Conservation (phyloP, 352 stramenopile species). For the Aphanomyces invadans region DNA sequence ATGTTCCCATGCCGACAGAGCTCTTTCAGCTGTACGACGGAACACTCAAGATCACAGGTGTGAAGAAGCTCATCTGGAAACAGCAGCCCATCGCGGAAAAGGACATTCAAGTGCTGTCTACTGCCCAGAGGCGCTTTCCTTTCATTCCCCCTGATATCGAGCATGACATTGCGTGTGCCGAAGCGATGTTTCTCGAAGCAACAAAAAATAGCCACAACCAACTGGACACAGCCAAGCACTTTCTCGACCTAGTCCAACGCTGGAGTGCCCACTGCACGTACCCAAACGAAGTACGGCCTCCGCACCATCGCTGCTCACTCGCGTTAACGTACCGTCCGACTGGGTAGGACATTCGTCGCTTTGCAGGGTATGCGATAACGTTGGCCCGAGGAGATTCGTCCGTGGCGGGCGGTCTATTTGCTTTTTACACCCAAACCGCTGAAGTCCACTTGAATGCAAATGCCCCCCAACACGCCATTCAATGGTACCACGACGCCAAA, state of each 20-base stretch:
- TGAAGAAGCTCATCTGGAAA: conserved; percentile 67
- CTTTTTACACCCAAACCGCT: conserved; percentile 13
- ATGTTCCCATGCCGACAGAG: conserved; percentile 56
- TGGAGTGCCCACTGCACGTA: conserved; percentile 23
- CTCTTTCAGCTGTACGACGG: conserved; percentile 84
- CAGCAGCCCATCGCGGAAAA: conserved; percentile 29
- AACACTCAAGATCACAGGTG: conserved; percentile 58
- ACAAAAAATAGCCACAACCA: not conserved
- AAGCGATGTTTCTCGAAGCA: not conserved
- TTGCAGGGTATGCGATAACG: not conserved
- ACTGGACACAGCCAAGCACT: not conserved
- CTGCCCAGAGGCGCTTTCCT: conserved; percentile 27
- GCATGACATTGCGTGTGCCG: conserved; percentile 9
- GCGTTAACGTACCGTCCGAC: not conserved
- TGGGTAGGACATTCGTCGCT: conserved; percentile 24
- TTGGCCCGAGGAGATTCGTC: not conserved
- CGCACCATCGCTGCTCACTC: not conserved
- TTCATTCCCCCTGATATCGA: conserved; percentile 26
- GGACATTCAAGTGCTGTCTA: conserved; percentile 29
- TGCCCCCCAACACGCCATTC: not conserved
- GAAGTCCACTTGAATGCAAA: not conserved
- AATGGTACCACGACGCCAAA: conserved; percentile 11
- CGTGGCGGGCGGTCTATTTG: not conserved
- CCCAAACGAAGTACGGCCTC: conserved; percentile 18
- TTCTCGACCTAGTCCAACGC: not conserved